Base-by-base conservation (phyloP, 495 filamentous ascomycete species). In the Friedmanniomyces endolithicus region DNA sequence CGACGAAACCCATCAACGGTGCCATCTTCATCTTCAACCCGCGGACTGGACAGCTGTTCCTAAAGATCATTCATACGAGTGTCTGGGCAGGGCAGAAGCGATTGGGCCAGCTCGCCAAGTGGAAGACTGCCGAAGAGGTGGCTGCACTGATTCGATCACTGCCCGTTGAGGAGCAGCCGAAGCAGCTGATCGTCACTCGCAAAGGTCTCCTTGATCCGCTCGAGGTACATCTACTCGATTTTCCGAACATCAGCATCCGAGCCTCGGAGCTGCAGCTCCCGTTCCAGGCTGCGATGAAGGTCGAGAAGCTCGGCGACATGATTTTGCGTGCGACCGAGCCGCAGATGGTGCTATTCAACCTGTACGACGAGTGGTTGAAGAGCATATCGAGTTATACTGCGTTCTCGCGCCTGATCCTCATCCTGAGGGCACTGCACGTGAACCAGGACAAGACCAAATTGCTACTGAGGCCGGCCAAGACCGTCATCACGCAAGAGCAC, bases 21-120 rank as follows among this genome's bases (percentile, higher is more conserved):
- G 94, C 94, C 33, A 99, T 99, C 65, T 97, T 99, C 74, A 97
- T 99, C 71, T 95, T 99, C 81, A 99, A 97, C 65, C 94, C 94
- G 17, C 82, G 94, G 45, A 97, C 94, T 58, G 94, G 94, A 31
- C 94, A 99, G 64, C 72, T 99, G 19, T 99, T 99, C 79, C 70
- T 99, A 63, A 99, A 99, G 80, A 96, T 99, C 65, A 99, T 99
- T 61, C 94, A 99, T 72, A 99, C 94, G 2, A 96, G 90, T 63
- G 94, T 99, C 37, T 99, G 94, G 94, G 94, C 94, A 33, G 94
- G 94, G 39, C 94, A 99, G 70, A 99, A 99, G 71, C 94, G 94
- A 85, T 77, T 99, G 16, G 94, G 94, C 56, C 94, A 99, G 70
- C 72, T 99, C 59, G 94, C 94, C 27, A 99, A 99, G 68, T 99